phyloP scores from a whole-genome alignment of 1,284 basidiomycete species.

The Heterobasidion parviporum region DNA sequence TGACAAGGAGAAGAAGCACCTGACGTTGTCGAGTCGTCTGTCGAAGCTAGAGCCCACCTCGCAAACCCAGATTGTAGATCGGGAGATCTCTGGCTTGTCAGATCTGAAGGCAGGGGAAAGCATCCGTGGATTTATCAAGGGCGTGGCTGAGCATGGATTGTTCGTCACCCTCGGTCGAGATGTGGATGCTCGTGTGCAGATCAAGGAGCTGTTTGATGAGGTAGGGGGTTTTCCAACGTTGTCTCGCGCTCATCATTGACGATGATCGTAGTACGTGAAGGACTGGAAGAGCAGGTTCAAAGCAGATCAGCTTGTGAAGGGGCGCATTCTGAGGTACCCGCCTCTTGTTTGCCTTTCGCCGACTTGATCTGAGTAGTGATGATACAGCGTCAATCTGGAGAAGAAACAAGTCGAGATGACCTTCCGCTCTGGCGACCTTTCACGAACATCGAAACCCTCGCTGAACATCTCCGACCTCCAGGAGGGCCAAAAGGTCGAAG shows the following conservation, averaged over 20 bases:
- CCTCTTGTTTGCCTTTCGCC: slow-evolving; percentile 11
- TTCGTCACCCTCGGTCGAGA: slow-evolving; percentile 83
- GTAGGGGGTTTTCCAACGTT: slow-evolving; percentile 32
- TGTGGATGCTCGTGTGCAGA: slow-evolving; percentile 88
- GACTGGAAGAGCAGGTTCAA: slow-evolving; percentile 88
- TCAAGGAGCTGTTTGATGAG: slow-evolving; percentile 88
- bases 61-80: slow-evolving; percentile 50
- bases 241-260: slow-evolving; percentile 7
- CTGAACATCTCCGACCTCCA: slow-evolving; percentile 52
- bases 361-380: slow-evolving; percentile 9
- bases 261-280: slow-evolving; percentile 68
- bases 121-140: slow-evolving; percentile 86
- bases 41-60: slow-evolving; percentile 57
- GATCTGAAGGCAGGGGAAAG: slow-evolving; percentile 69
- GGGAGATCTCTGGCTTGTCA: slow-evolving; percentile 54
- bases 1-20: slow-evolving; percentile 55
- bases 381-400: slow-evolving; percentile 53
- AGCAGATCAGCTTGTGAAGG: slow-evolving; percentile 79
- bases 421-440: slow-evolving; percentile 56
- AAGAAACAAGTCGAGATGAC: slow-evolving; percentile 84
- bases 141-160: slow-evolving; percentile 80
- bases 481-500: slow-evolving; percentile 71
- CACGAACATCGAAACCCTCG: slow-evolving; percentile 30
- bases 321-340: slow-evolving; percentile 68
- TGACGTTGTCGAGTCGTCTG: slow-evolving; percentile 73